These are phyloP conservation scores for Penicillium canescens DNA, from an alignment of 495 filamentous ascomycete species.

Conservation along the genomic window DNA sequence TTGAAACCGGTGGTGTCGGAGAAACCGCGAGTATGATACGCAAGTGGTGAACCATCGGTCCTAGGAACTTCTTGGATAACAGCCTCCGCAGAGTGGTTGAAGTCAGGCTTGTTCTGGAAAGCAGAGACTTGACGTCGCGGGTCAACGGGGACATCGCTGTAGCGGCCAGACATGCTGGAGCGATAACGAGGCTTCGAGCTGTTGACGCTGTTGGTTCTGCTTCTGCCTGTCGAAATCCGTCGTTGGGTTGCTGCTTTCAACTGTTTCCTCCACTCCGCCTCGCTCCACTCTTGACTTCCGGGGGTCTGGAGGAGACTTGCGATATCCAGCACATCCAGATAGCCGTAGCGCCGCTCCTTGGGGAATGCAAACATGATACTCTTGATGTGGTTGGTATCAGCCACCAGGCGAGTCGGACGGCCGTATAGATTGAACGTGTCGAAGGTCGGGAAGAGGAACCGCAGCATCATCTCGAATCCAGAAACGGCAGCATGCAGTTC, in stretches of 20 bases:
- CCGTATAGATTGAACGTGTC: constrained; percentile 93
- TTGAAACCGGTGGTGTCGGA: constrained; percentile 52
- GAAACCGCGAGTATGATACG: constrained; percentile 51
- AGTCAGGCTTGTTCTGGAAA: constrained; percentile 46
- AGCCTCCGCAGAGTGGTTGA: constrained; percentile 41
- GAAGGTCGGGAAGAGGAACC: constrained; percentile 90
- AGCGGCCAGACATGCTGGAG: constrained; percentile 61
- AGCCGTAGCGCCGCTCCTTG: constrained; percentile 82
- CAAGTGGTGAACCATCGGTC: constrained; percentile 39
- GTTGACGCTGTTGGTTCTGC: constrained; percentile 59
- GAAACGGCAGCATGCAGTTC: constrained; percentile 86
- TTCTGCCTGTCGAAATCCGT: constrained; percentile 61
- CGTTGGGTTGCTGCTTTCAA: constrained; percentile 88
- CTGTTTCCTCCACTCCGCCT: constrained; percentile 85
- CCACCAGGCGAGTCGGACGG: constrained; percentile 80
- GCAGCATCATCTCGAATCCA: constrained; percentile 96
- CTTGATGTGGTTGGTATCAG: constrained; percentile 79
- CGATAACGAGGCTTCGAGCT: constrained; percentile 62
- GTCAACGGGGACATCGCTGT: constrained; percentile 33
- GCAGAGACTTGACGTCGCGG: constrained; percentile 48
- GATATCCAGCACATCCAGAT: constrained; percentile 86
- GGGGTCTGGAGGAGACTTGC: constrained; percentile 72
- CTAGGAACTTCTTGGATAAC: constrained; percentile 30
- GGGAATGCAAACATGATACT: constrained; percentile 99
- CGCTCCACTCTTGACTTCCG: constrained; percentile 77